Base-by-base conservation (phyloP, 179 eudicot species). In the Carnegiea gigantea region DNA sequence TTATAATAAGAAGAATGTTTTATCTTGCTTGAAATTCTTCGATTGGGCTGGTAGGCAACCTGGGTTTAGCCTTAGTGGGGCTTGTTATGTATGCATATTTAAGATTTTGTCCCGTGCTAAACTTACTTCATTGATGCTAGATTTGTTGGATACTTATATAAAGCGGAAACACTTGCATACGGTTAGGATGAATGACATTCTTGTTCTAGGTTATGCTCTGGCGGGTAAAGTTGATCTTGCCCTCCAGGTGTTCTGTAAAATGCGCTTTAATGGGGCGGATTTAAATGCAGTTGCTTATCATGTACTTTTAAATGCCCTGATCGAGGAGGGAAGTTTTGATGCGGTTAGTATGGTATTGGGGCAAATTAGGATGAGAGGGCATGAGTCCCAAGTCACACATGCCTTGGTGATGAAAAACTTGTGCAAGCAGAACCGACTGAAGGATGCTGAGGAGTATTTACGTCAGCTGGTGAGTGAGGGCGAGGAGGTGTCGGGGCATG, bases 41-140 rank as follows among this genome's bases (percentile, higher is more conserved):
- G 98, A 95, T 77, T 95, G 98, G 98, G 93, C 94, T 6, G 97
- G 95, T 11, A 88, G 90, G 46, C 98, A 93, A 44, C 85, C 81
- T 0, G 87, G 93, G 18, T 95, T 90, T 77, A n/a, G 78, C 71
- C 98, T 92, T 79, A 89, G 95, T 18, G 75, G 83, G 0, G 49
- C 82, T 15, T 92, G 98, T 2, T 95, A 85, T 79, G 20, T 81
- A 78, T 87, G 93, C 9, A 81, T 95, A 30, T 93, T 95, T 78
- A 90, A 90, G 89, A 90, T 91, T 71, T 76, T 95, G 43, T 77
- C 89, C 2, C 89, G 82, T 43, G 89, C 90, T 15, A 88, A 91
- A 80, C 83, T 86, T 24, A 87, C 81, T 90, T 73, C 86, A 54
- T 15, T 91, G 48, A 88, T 92, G 93, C 46, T 85, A 0, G 91